A percentile compares a stretch with the other conserved stretches of the same genome.
Conservation (phyloP, 2,329 filamentous ascomycete genomes). For the Nannizziopsis arthrosporioides region DNA sequence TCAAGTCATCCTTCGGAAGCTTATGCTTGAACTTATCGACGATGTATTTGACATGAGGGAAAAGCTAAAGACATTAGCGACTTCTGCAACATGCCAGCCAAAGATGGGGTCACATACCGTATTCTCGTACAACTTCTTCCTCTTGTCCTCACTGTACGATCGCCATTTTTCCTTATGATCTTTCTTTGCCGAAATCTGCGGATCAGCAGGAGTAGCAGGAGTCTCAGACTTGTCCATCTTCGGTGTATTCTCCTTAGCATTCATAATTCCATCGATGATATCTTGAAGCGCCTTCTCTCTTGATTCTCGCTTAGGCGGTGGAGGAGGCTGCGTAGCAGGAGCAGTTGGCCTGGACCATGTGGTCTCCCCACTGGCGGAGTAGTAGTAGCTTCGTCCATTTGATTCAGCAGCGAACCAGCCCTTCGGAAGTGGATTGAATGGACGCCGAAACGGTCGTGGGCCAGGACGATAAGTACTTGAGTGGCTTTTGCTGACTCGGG, state of each 20-base stretch:
- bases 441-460: constrained; percentile 45
- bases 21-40: constrained; percentile 79
- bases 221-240: constrained; percentile 42
- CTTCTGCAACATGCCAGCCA: not conserved
- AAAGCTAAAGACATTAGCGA: constrained; percentile 45
- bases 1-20: constrained; percentile 66
- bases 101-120: constrained; percentile 51
- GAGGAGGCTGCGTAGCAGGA: constrained; percentile 52
- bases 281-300: constrained; percentile 69
- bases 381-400: constrained; percentile 71
- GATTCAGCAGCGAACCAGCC: constrained; percentile 77
- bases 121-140: constrained; percentile 90
- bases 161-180: constrained; percentile 39
- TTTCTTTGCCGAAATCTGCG: constrained; percentile 42
- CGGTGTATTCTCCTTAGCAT: constrained; percentile 48
- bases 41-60: constrained; percentile 72
- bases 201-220: constrained; percentile 54
- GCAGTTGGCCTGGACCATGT: constrained; percentile 71
- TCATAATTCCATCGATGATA: constrained; percentile 74
- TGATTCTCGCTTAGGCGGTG: constrained; percentile 53
- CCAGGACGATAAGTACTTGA: constrained; percentile 48
- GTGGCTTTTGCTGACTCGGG: constrained; percentile 46
- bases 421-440: constrained; percentile 53
- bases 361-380: constrained; percentile 62
- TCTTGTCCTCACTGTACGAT: constrained; percentile 57